Conservation (phyloP, 2,329 filamentous ascomycete species). For the Sarocladiaceae sp. region DNA sequence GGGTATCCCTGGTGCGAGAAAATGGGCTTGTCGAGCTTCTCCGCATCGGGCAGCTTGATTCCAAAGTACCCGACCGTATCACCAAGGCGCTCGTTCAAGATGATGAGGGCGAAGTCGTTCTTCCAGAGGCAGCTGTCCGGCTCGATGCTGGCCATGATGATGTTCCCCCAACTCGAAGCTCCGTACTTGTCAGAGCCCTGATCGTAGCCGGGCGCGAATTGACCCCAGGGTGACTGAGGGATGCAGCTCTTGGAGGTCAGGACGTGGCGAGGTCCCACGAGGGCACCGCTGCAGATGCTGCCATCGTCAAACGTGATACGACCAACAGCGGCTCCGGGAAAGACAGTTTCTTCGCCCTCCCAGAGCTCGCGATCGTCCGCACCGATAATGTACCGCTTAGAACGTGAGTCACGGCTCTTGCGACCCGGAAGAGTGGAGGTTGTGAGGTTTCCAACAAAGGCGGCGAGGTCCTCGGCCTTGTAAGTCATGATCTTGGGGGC, state of each 20-base stretch:
- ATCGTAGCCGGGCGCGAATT: not conserved
- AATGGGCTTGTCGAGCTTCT: slow-evolving; percentile 17
- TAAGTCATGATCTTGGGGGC: too few species aligned
- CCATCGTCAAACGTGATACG: not conserved
- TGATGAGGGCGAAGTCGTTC: slow-evolving; percentile 21
- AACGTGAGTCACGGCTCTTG: too few species aligned
- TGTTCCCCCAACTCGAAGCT: not conserved
- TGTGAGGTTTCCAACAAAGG: too few species aligned
- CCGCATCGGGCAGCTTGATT: slow-evolving; percentile 15
- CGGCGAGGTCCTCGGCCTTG: too few species aligned
- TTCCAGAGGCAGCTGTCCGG: slow-evolving; percentile 14
- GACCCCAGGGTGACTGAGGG: not conserved
- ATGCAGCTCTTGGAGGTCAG: not conserved
- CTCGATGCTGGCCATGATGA: not conserved
- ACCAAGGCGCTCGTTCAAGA: slow-evolving; percentile 19
- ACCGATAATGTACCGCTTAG: not conserved
- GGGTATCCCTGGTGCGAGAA: slow-evolving; percentile 18
- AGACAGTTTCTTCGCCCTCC: not conserved
- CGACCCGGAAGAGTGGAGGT: too few species aligned
- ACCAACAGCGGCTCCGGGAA: not conserved
- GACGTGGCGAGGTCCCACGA: not conserved
- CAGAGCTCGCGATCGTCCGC: not conserved
- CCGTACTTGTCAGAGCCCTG: not conserved
- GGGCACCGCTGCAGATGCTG: not conserved
- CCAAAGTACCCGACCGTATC: slow-evolving; percentile 20